Percentiles rank a stretch among this genome's conserved stretches.
These are phyloP conservation scores for Elsinoe australis DNA, from an alignment of 2,329 filamentous ascomycete species.

Conservation along the genomic window DNA sequence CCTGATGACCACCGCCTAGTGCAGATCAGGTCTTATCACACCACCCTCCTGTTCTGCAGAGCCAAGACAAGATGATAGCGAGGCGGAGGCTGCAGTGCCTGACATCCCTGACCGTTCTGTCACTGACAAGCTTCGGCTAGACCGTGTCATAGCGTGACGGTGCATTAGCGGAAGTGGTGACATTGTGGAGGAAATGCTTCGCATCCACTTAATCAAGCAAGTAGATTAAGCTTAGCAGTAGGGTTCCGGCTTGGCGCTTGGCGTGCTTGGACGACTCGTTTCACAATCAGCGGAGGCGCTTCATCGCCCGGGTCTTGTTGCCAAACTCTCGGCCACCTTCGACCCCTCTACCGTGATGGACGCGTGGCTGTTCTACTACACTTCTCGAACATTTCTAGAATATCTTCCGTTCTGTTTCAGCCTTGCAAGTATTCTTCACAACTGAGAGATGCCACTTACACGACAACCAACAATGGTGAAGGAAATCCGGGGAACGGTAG, in stretches of 20 bases:
- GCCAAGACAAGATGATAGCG: background rate
- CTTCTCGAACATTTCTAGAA: background rate
- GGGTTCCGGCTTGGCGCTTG: background rate
- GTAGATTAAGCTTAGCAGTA: background rate
- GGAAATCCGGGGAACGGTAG: constrained; percentile 1
- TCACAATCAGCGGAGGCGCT: too few relatives aligned
- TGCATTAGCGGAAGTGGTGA: background rate
- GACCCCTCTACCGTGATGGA: too few relatives aligned
- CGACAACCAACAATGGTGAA: background rate
- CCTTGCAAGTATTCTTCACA: background rate
- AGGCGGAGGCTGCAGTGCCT: background rate
- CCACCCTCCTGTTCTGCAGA: background rate
- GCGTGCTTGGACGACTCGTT: too few relatives aligned
- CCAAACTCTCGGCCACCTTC: too few relatives aligned
- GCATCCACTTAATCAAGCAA: too few relatives aligned
- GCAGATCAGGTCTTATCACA: constrained; percentile 5
- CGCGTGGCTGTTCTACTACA: too few relatives aligned
- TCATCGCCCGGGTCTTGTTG: too few relatives aligned
- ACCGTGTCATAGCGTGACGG: background rate
- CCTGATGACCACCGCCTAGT: background rate
- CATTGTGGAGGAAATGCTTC: constrained; percentile 7
- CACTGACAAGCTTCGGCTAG: background rate
- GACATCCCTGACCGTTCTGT: background rate
- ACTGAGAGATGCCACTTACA: too few relatives aligned
- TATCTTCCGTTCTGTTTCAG: background rate